Conservation (phyloP, 257 asterid species). For the Ligustrum vulgare region DNA sequence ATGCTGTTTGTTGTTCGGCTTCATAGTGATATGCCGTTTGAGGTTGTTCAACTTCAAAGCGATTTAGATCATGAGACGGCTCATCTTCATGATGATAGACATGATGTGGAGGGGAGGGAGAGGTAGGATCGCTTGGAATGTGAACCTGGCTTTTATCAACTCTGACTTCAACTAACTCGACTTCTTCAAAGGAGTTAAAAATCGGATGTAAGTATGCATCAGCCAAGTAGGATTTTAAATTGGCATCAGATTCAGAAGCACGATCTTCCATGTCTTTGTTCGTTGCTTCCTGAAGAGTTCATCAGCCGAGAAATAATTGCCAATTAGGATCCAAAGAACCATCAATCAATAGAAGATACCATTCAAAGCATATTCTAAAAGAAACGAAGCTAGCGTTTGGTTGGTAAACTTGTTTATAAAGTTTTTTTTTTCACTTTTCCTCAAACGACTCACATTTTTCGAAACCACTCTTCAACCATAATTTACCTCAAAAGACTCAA, state of each 20-base stretch:
- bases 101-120: conserved; percentile 49
- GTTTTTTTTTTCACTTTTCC: too few species aligned
- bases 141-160: conserved; percentile 42
- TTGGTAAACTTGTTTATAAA: too few species aligned
- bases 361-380: background rate
- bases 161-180: conserved; percentile 60
- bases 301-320: conserved; percentile 1
- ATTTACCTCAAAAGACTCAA: too few species aligned
- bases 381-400: background rate
- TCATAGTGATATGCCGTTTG: conserved; percentile 48
- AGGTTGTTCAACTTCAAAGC: conserved; percentile 50
- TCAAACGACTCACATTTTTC: too few species aligned
- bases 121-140: conserved; percentile 44
- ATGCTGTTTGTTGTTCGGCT: conserved; percentile 34
- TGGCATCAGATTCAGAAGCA: conserved; percentile 49
- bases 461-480: too few species aligned
- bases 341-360: background rate
- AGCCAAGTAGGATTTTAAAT: conserved; percentile 63
- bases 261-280: conserved; percentile 67
- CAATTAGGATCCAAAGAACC: background rate
- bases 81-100: conserved; percentile 34
- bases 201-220: conserved; percentile 96
- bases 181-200: conserved; percentile 82
- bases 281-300: conserved; percentile 76
- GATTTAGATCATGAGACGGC: conserved; percentile 42